A percentile compares a stretch with the other conserved stretches of the same genome.
These are phyloP conservation scores for Climacium dendroides DNA, from an alignment of 225 moss, liverwort and hornwort genomes.

Conservation along the genomic window DNA sequence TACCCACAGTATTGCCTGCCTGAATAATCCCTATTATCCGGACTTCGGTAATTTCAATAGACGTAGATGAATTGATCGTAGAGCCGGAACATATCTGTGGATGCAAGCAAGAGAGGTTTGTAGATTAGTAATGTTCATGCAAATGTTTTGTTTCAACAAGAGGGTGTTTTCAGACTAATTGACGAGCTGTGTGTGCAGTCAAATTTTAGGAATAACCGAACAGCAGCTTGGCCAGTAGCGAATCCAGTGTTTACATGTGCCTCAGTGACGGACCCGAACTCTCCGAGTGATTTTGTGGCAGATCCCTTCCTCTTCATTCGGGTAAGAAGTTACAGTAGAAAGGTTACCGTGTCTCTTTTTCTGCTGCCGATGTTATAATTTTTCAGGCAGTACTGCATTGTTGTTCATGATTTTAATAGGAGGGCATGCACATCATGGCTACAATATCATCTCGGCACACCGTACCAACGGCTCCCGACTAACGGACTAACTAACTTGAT, in stretches of 20 bases:
- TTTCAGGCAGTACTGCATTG: background rate
- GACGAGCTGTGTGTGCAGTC: slow-evolving; percentile 29
- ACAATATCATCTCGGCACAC: background rate
- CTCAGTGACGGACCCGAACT: slow-evolving; percentile 43
- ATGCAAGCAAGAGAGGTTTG: background rate
- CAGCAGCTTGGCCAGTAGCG: slow-evolving; percentile 85
- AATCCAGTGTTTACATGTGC: slow-evolving; percentile 87
- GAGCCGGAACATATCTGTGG: background rate
- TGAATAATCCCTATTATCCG: background rate
- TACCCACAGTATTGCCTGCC: background rate
- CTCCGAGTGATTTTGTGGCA: slow-evolving; percentile 90
- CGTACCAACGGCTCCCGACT: background rate
- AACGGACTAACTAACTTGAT: background rate
- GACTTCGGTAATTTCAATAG: background rate
- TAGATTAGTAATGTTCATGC: background rate
- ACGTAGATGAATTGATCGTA: background rate
- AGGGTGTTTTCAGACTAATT: background rate
- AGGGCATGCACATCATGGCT: background rate
- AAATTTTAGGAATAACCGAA: slow-evolving; percentile 29
- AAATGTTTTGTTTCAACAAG: background rate
- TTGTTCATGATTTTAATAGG: background rate
- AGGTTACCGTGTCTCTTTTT: background rate
- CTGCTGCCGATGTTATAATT: background rate
- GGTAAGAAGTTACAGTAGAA: slow-evolving; percentile 16
- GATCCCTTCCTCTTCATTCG: slow-evolving; percentile 73